phyloP scores from a whole-genome alignment of 768 basidiomycete species.

The Scleroderma bovista region DNA sequence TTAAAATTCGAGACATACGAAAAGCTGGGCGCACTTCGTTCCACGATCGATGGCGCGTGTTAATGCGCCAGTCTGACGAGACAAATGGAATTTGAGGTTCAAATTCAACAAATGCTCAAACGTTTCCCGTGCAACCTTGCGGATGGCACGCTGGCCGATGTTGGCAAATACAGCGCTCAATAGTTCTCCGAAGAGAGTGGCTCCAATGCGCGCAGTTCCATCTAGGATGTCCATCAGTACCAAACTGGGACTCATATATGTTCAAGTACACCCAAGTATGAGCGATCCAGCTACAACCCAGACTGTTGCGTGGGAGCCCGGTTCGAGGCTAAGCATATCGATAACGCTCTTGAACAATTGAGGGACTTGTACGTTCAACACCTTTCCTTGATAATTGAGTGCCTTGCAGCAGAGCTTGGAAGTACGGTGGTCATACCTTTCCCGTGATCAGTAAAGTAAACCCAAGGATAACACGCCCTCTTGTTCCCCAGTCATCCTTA shows the following conservation, averaged over 20 bases:
- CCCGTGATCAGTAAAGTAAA: conserved; percentile 74
- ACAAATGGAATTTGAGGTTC: conserved; percentile 88
- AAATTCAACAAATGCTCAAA: conserved; percentile 91
- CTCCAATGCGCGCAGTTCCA: conserved; percentile 83
- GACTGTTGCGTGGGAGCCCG: conserved; percentile 69
- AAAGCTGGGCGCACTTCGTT: conserved; percentile 67
- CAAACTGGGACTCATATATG: neutral
- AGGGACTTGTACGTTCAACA: conserved; percentile 98
- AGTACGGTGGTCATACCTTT: conserved; percentile 52
- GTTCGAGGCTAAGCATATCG: conserved; percentile 81
- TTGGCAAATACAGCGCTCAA: conserved; percentile 95
- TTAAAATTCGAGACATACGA: neutral
- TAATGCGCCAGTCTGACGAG: conserved; percentile 91
- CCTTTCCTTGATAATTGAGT: conserved; percentile 35
- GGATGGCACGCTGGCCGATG: conserved; percentile 90
- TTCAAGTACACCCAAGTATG: conserved; percentile 78
- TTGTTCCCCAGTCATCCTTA: conserved; percentile 73
- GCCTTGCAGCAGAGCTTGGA: neutral
- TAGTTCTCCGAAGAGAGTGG: conserved; percentile 86
- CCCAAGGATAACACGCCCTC: conserved; percentile 77
- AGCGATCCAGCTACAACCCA: conserved; percentile 90
- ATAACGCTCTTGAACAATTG: conserved; percentile 90
- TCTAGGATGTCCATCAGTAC: conserved; percentile 43
- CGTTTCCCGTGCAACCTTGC: conserved; percentile 92
- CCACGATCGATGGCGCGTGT: conserved; percentile 96